Conservation (phyloP, 2,329 filamentous ascomycete species). For the Colletotrichum lindemuthianum region DNA sequence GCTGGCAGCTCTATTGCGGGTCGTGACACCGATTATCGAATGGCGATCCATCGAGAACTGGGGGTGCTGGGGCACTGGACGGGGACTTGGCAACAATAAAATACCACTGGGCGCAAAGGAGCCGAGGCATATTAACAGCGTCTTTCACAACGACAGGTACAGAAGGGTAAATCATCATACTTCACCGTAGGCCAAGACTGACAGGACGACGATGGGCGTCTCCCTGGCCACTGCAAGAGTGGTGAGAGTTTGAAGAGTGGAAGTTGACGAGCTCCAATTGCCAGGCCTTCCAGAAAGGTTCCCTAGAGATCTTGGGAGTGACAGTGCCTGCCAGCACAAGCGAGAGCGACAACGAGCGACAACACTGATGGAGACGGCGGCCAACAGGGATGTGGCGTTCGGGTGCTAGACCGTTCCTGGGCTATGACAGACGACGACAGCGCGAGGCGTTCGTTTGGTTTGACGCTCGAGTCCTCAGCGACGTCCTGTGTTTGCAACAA, state of each 20-base stretch:
- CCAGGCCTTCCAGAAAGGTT: constrained; percentile 9
- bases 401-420: constrained; percentile 22
- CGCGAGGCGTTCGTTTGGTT: constrained; percentile 13
- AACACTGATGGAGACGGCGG: neutral
- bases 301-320: constrained; percentile 11
- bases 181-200: constrained; percentile 3
- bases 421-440: constrained; percentile 18
- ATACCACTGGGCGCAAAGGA: neutral
- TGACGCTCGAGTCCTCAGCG: neutral
- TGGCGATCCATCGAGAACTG: constrained; percentile 20
- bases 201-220: neutral
- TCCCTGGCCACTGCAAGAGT: neutral
- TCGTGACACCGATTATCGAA: constrained; percentile 12
- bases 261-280: neutral
- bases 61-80: constrained; percentile 5
- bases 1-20: constrained; percentile 18
- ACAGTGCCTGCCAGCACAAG: constrained; percentile 3
- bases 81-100: constrained; percentile 3
- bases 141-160: neutral
- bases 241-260: constrained; percentile 8
- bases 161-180: neutral
- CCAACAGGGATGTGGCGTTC: constrained; percentile 25
- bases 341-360: constrained; percentile 18
- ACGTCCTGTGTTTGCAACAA: too few species aligned
- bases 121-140: too few species aligned